Evolutionary conservation across 257 asterid species (phyloP).

Genomic region (Solanum dulcamara): DNA sequence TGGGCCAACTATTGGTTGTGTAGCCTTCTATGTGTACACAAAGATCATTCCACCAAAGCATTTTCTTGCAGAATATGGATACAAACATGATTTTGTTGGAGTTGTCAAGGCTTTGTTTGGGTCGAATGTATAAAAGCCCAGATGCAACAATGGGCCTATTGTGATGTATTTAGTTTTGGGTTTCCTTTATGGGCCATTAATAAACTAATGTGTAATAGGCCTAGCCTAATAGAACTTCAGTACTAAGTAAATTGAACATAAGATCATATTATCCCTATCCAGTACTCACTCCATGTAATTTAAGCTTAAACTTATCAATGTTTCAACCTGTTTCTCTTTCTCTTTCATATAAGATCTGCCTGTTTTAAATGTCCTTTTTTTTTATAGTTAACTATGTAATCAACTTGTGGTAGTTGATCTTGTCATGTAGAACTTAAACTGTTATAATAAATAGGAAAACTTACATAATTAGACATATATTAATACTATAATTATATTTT

Average conservation of each 20-base stretch:
- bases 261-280: not conserved
- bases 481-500: too few species aligned
- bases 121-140: not conserved
- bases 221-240: not conserved
- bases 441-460: too few species aligned
- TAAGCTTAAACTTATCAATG: not conserved
- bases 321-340: not conserved
- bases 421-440: not conserved
- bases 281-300: not conserved
- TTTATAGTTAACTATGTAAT: not conserved
- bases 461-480: too few species aligned
- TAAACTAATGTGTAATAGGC: not conserved
- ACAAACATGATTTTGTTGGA: constrained; percentile 46
- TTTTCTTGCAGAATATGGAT: constrained; percentile 27
- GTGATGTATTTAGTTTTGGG: not conserved
- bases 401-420: not conserved
- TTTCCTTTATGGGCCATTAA: too few species aligned
- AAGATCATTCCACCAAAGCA: constrained; percentile 58
- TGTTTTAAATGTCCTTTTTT: not conserved
- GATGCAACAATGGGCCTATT: not conserved
- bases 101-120: constrained; percentile 31
- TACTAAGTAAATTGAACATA: not conserved
- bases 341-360: not conserved
- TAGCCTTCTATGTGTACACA: constrained; percentile 49
- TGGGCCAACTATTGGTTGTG: constrained; percentile 48